These are phyloP conservation scores for Puccinia coronata DNA, from an alignment of 1,284 basidiomycete genomes.

Conservation along the genomic window DNA sequence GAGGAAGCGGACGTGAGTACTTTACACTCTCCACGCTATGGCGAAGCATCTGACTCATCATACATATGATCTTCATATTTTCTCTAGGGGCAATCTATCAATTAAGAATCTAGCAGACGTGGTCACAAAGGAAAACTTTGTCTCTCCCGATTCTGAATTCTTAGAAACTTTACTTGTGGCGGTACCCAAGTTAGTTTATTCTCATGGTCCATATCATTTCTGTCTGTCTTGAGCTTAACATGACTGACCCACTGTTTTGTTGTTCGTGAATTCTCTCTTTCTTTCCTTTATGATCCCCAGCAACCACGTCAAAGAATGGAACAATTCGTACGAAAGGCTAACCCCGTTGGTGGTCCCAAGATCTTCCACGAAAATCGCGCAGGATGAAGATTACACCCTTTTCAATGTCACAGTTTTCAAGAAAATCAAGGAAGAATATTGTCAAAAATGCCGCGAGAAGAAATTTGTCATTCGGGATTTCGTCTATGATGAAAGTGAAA, in stretches of 20 bases:
- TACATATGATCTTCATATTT: conserved; percentile 39
- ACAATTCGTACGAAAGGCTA: conserved; percentile 81
- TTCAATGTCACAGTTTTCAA: conserved; percentile 89
- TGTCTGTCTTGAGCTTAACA: background rate
- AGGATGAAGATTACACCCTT: conserved; percentile 86
- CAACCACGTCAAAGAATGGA: conserved; percentile 83
- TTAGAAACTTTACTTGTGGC: conserved; percentile 90
- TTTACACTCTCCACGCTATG: background rate
- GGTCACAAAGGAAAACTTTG: conserved; percentile 77
- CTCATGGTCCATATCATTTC: conserved; percentile 18
- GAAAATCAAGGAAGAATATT: conserved; percentile 85
- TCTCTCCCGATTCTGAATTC: conserved; percentile 80
- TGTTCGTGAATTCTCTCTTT: background rate
- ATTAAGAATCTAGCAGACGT: conserved; percentile 82
- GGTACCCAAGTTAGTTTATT: conserved; percentile 77
- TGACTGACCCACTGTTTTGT: background rate
- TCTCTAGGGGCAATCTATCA: conserved; percentile 82
- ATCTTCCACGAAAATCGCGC: conserved; percentile 65
- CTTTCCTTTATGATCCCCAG: conserved; percentile 61
- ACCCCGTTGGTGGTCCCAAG: conserved; percentile 92
- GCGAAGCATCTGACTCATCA: background rate
- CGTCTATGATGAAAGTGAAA: conserved; percentile 79
- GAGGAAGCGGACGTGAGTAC: conserved; percentile 81
- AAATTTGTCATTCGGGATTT: conserved; percentile 97
- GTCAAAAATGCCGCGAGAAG: conserved; percentile 91